These are phyloP conservation scores for Noccaea bulbosa DNA, from an alignment of 345 rosid genomes.

Conservation along the genomic window DNA sequence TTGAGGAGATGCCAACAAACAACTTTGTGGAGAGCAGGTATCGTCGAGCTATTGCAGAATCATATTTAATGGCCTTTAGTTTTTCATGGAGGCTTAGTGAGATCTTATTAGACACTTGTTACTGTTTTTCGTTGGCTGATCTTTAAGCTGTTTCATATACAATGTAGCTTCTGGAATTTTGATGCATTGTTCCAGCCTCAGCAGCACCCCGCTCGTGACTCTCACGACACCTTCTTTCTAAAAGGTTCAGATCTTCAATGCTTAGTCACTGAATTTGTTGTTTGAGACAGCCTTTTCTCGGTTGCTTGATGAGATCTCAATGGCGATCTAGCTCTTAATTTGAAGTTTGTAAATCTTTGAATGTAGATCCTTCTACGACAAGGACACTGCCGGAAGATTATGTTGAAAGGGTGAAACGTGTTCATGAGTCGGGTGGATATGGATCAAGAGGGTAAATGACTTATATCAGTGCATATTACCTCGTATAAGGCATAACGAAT, in stretches of 20 bases:
- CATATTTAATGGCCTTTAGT: not conserved
- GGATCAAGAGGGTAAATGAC: slow-evolving; percentile 77
- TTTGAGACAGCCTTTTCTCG: not conserved
- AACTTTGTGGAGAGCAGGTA: slow-evolving; percentile 95
- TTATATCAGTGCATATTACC: not conserved
- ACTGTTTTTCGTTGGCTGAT: not conserved
- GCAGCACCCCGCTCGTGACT: slow-evolving; percentile 97
- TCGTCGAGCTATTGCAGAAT: slow-evolving; percentile 10
- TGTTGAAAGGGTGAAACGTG: slow-evolving; percentile 67
- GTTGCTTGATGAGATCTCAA: not conserved
- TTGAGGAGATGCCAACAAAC: slow-evolving; percentile 98
- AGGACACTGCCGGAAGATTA: slow-evolving; percentile 78
- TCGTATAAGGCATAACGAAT: not conserved
- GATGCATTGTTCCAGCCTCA: slow-evolving; percentile 98
- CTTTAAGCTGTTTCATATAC: slow-evolving; percentile 9
- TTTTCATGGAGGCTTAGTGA: not conserved
- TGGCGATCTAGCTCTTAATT: not conserved
- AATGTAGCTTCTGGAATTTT: slow-evolving; percentile 93
- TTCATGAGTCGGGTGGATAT: slow-evolving; percentile 85
- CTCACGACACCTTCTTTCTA: slow-evolving; percentile 88
- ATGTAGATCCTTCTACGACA: slow-evolving; percentile 80
- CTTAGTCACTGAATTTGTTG: slow-evolving; percentile 15
- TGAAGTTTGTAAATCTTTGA: slow-evolving; percentile 13
- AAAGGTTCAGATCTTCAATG: slow-evolving; percentile 53
- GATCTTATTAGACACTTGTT: not conserved